A percentile compares a stretch with the other conserved stretches of the same genome.
These are phyloP conservation scores for Nyctanthes arbortristis DNA, from an alignment of 257 asterid genomes.

Conservation along the genomic window DNA sequence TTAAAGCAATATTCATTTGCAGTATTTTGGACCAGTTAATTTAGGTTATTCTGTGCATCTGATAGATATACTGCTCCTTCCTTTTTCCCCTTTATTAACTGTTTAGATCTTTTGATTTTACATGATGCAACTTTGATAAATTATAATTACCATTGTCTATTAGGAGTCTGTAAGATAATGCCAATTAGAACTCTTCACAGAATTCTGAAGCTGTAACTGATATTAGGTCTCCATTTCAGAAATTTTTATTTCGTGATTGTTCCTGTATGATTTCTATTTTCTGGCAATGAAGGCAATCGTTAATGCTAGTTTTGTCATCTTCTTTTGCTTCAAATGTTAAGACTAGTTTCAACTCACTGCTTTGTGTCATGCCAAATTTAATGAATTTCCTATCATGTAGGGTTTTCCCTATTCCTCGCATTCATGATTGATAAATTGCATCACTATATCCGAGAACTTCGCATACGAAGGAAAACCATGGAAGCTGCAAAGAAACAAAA, in stretches of 20 bases:
- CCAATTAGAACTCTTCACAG: not conserved
- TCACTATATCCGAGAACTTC: slow-evolving; percentile 15
- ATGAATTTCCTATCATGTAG: not conserved
- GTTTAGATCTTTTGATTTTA: not conserved
- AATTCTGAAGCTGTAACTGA: not conserved
- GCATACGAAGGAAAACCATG: slow-evolving; percentile 17
- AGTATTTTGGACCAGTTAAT: not conserved
- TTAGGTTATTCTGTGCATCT: not conserved
- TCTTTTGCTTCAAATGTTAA: not conserved
- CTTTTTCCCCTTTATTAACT: not conserved
- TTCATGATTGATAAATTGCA: slow-evolving; percentile 17
- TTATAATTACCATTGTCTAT: not conserved
- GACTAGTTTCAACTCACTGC: not conserved
- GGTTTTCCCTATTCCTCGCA: slow-evolving; percentile 14
- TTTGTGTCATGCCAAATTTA: not conserved
- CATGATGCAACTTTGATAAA: not conserved
- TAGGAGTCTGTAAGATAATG: not conserved
- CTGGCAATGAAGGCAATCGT: no score
- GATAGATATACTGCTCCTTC: no score
- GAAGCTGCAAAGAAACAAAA: slow-evolving; percentile 19
- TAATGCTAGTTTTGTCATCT: not conserved
- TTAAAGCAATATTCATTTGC: not conserved
- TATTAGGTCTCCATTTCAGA: not conserved
- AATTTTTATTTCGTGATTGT: no score
- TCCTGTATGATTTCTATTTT: not conserved